Evolutionary conservation across 1,284 basidiomycete genomes (phyloP), one percentile per base, ranked within the genome.

Genomic region (Ceratobasidium sp.): DNA sequence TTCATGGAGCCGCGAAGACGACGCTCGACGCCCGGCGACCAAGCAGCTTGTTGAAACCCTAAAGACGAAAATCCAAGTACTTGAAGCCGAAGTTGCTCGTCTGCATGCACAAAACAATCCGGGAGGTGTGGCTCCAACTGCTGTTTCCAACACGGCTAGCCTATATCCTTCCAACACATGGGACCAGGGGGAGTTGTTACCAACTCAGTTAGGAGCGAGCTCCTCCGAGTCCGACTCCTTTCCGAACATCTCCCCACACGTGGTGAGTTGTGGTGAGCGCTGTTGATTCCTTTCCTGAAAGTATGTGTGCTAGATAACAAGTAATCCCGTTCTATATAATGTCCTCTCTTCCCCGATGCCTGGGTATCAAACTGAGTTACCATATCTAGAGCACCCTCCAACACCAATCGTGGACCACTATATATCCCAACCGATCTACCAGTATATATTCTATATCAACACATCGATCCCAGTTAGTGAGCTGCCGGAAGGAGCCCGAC

Each of bases 31-130:
- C 20, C 75, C 75, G 18, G 63, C 53, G 28, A 77, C 75, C 20
- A 77, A 77, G 53, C 73, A 77, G 73, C 63, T 66, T 46, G 64
- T 77, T 33, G 63, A 77, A n/a, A 77, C 63, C 42, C 55, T 77
- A n/a, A 51, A 53, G 2, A 49, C 53, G 26, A 77, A 77, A 49
- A 77, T 77, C 7, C 75, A 67, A 60, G 53, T 77, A 4, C 64
- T 77, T 39, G 63, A 77, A 55, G 63, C 63, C 20, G 64, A 77
- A 20, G 39, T 77, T n/a, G 49, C 63, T 3, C 63, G 60, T 3
- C 49, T 76, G n/a, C 42, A 55, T 20, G 49, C 46, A 2, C 61
- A 55, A 26, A 28, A 26, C 46, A 58, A 40, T n/a, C 20, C 20
- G 5, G 51, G 40, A 23, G 68, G 23, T 9, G 39, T 18, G 39